Percentiles rank a stretch among this genome's conserved stretches.
Evolutionary conservation across 169 alveolate genomes (phyloP).

Genomic region (Cryptosporidium ryanae): DNA sequence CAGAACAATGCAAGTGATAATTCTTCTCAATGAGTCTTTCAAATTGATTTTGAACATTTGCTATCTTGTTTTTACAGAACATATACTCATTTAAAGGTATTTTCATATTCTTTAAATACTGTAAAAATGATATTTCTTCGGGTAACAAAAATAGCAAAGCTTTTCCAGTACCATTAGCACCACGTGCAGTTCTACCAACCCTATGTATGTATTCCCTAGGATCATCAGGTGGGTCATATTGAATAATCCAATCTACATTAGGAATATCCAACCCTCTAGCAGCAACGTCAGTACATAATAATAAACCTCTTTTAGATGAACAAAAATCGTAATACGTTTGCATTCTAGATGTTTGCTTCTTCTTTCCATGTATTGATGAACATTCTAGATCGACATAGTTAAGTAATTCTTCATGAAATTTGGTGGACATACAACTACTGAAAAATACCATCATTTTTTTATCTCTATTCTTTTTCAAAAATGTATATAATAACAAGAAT

Average conservation of each 20-base stretch:
- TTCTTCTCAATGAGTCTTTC: slow-evolving; percentile 97
- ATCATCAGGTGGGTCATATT: slow-evolving; percentile 99
- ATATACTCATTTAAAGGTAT: slow-evolving; percentile 96
- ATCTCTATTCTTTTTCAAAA: slow-evolving; percentile 93
- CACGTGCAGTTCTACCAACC: slow-evolving; percentile 99
- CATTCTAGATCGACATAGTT: slow-evolving; percentile 97
- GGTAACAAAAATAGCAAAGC: slow-evolving; percentile 97
- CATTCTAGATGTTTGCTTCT: slow-evolving; percentile 95
- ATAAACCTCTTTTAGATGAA: slow-evolving; percentile 91
- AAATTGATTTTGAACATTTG: slow-evolving; percentile 95
- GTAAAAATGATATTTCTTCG: slow-evolving; percentile 94
- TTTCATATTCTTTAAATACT: slow-evolving; percentile 91
- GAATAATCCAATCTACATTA: slow-evolving; percentile 98
- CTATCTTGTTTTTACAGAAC: slow-evolving; percentile 95
- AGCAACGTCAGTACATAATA: slow-evolving; percentile 99
- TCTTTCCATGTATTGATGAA: slow-evolving; percentile 96
- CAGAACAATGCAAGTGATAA: slow-evolving; percentile 94
- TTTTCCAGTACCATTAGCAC: slow-evolving; percentile 95
- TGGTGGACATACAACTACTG: slow-evolving; percentile 97
- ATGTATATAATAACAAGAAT: slow-evolving; percentile 94
- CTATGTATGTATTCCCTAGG: slow-evolving; percentile 99
- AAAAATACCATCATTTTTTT: slow-evolving; percentile 97
- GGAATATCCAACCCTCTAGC: slow-evolving; percentile 99
- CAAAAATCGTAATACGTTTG: slow-evolving; percentile 95
- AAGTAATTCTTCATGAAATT: slow-evolving; percentile 96